Evolutionary conservation across 2,329 filamentous ascomycete genomes (phyloP).

Genomic region (Thielaviopsis ethacetica): DNA sequence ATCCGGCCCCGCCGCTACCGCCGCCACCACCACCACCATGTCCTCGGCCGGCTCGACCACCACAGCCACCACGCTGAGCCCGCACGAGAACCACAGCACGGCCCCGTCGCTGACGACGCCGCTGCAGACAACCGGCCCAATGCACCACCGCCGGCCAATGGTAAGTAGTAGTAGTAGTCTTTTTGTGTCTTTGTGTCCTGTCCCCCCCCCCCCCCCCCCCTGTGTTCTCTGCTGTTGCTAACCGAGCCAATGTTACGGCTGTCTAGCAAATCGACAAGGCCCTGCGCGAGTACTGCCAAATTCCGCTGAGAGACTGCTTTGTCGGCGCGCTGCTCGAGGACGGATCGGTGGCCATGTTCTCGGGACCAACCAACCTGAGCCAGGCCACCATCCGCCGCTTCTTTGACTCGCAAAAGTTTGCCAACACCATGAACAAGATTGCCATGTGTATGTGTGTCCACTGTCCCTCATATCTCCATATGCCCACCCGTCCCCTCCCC

Average conservation of each 20-base stretch:
- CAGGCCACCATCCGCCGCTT: constrained; percentile 27
- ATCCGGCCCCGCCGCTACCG: too few relatives aligned
- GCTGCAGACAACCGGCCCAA: background rate
- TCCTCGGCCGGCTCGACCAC: background rate
- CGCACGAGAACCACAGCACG: background rate
- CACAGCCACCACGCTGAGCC: background rate
- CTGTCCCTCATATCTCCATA: background rate
- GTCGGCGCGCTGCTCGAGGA: constrained; percentile 34
- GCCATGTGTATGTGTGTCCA: background rate
- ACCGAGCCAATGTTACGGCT: background rate
- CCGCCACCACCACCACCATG: background rate
- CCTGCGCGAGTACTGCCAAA: constrained; percentile 34
- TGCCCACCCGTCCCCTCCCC: too few relatives aligned
- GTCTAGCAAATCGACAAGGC: constrained; percentile 33
- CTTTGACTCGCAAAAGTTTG: constrained; percentile 29
- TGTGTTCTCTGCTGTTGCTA: background rate
- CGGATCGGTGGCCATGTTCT: constrained; percentile 28
- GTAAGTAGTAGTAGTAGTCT: too few relatives aligned
- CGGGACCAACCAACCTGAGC: constrained; percentile 25
- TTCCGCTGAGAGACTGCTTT: constrained; percentile 35
- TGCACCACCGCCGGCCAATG: background rate
- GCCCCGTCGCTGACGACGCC: background rate
- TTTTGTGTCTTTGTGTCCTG: too few relatives aligned
- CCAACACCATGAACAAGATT: constrained; percentile 9
- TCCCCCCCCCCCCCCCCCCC: too few relatives aligned